These are phyloP conservation scores for Pythium brachiatum DNA, from an alignment of 352 stramenopile species.

Conservation along the genomic window DNA sequence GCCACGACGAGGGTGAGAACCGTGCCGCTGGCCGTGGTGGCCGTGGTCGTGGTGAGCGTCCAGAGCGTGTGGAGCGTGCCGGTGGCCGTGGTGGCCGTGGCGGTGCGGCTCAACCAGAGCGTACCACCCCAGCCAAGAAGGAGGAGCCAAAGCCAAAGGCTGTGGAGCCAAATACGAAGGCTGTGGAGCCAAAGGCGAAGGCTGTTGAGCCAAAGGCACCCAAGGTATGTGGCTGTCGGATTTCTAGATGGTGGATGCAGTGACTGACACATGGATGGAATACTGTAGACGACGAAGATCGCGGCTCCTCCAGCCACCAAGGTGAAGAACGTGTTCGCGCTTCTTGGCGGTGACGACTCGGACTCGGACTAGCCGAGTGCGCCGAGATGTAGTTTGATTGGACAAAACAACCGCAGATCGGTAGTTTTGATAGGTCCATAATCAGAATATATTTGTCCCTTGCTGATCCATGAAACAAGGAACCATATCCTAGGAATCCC, in stretches of 20 bases:
- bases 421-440: slow-evolving; percentile 23
- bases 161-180: slow-evolving; percentile 37
- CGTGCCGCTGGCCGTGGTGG: slow-evolving; percentile 33
- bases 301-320: slow-evolving; percentile 51
- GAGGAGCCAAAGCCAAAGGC: slow-evolving; percentile 39
- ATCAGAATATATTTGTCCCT: slow-evolving; percentile 2
- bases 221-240: slow-evolving; percentile 9
- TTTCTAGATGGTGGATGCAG: not conserved
- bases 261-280: not conserved
- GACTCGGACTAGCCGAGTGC: slow-evolving; percentile 44
- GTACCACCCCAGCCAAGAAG: slow-evolving; percentile 24
- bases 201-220: slow-evolving; percentile 28
- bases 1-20: slow-evolving; percentile 40
- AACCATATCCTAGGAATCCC: slow-evolving; percentile 23
- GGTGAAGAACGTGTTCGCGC: slow-evolving; percentile 59
- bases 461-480: slow-evolving; percentile 13
- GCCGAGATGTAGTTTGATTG: slow-evolving; percentile 24
- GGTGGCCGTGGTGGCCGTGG: slow-evolving; percentile 26
- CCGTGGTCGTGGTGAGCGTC: slow-evolving; percentile 35
- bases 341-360: slow-evolving; percentile 61
- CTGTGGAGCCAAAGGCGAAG: slow-evolving; percentile 30
- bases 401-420: slow-evolving; percentile 19
- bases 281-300: slow-evolving; percentile 39
- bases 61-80: slow-evolving; percentile 28
- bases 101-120: slow-evolving; percentile 14